Evolutionary conservation across 2,329 filamentous ascomycete genomes (phyloP).

Genomic region (Aspergillus sp.): DNA sequence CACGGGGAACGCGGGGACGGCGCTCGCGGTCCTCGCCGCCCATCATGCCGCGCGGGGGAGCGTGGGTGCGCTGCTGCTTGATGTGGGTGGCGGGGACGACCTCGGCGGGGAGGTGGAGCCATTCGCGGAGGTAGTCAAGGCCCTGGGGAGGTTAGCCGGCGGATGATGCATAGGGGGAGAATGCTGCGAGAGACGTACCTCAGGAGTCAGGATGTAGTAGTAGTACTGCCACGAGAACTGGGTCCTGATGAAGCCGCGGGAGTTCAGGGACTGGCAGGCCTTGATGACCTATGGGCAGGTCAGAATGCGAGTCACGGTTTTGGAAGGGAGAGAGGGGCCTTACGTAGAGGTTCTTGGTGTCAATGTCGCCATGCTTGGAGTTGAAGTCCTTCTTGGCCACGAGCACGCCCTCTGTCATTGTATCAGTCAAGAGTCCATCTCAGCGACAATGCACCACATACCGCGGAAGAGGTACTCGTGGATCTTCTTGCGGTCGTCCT

Average conservation of each 20-base stretch:
- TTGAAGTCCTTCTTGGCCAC: slow-evolving; percentile 99
- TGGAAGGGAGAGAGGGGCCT: slow-evolving; percentile 12
- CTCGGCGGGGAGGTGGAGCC: slow-evolving; percentile 98
- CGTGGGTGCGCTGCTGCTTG: slow-evolving; percentile 98
- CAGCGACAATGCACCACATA: slow-evolving; percentile 31
- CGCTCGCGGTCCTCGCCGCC: slow-evolving; percentile 74
- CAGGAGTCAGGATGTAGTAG: slow-evolving; percentile 99
- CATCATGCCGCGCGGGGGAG: slow-evolving; percentile 97
- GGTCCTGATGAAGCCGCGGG: slow-evolving; percentile 97
- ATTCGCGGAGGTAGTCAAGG: slow-evolving; percentile 99
- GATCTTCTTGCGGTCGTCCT: slow-evolving; percentile 99
- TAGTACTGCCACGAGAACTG: slow-evolving; percentile 99
- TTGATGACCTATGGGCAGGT: slow-evolving; percentile 63
- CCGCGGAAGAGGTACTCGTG: slow-evolving; percentile 99
- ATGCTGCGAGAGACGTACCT: slow-evolving; percentile 34
- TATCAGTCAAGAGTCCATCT: slow-evolving; percentile 7
- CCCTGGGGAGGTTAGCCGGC: slow-evolving; percentile 41
- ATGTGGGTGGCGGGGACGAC: slow-evolving; percentile 99
- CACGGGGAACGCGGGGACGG: slow-evolving; percentile 69
- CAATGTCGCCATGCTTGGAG: slow-evolving; percentile 95
- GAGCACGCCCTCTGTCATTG: slow-evolving; percentile 60
- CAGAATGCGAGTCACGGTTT: slow-evolving; percentile 5
- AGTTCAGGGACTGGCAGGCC: slow-evolving; percentile 95
- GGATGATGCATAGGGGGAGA: neutral
- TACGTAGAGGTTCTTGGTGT: slow-evolving; percentile 98